Percentiles rank a stretch among this genome's conserved stretches.
These are phyloP conservation scores for Diplosphaera chodatii DNA, from an alignment of 139 green algal species.

Conservation along the genomic window DNA sequence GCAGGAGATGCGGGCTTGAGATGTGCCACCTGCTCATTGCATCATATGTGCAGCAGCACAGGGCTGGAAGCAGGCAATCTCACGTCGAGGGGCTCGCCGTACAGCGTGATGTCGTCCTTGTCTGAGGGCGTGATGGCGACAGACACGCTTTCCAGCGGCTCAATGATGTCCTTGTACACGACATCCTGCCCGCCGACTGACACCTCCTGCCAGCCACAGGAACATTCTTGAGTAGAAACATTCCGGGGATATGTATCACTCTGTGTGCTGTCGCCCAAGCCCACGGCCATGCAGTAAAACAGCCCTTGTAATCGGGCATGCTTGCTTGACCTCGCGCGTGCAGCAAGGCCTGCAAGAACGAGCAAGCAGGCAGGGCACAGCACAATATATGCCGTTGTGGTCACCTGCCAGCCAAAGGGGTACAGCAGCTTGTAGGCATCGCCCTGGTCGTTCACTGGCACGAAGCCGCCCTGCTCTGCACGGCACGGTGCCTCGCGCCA, in stretches of 20 bases:
- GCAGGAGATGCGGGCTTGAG: no score
- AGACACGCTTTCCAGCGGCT: slow-evolving; percentile 92
- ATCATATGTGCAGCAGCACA: no score
- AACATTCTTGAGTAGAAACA: no score
- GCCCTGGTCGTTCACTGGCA: slow-evolving; percentile 67
- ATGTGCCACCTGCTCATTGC: no score
- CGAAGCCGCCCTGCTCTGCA: slow-evolving; percentile 38
- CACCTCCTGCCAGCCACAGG: slow-evolving; percentile 95
- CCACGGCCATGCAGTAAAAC: no score
- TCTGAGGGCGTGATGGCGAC: slow-evolving; percentile 85
- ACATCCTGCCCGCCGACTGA: slow-evolving; percentile 78
- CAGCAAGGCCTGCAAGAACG: no score
- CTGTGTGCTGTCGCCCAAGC: no score
- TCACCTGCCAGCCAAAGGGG: slow-evolving; percentile 96
- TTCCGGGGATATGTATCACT: no score
- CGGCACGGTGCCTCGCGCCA: slow-evolving; percentile 38
- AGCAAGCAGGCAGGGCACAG: no score
- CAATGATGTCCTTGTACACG: slow-evolving; percentile 97
- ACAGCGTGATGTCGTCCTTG: slow-evolving; percentile 79
- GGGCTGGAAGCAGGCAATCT: not conserved
- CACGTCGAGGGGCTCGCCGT: slow-evolving; percentile 55
- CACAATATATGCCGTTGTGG: no score
- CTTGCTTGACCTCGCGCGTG: no score
- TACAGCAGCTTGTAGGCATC: slow-evolving; percentile 95
- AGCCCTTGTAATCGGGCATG: no score